Evolutionary conservation across 352 stramenopile species (phyloP).

Genomic region (Phytophthora litchii): DNA sequence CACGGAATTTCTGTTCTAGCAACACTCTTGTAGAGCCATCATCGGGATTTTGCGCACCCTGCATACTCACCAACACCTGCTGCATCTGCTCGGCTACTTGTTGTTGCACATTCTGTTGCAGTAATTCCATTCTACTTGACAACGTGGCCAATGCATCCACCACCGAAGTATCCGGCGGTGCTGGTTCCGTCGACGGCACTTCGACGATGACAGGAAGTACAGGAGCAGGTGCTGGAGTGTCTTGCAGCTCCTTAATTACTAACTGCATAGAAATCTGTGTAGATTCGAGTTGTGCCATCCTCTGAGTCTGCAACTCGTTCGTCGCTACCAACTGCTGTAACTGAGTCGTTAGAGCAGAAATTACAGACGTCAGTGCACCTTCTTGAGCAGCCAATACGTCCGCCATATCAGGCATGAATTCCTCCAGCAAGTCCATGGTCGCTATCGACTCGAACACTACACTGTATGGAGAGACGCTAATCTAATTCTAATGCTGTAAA

Average conservation of each 20-base stretch:
- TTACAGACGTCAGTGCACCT: slow-evolving; percentile 53
- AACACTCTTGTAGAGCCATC: slow-evolving; percentile 32
- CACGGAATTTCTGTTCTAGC: slow-evolving; percentile 27
- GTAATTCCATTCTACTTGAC: slow-evolving; percentile 25
- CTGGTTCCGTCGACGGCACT: slow-evolving; percentile 14
- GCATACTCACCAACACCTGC: slow-evolving; percentile 8
- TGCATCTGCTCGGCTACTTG: slow-evolving; percentile 32
- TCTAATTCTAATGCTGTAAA: no score
- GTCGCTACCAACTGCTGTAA: slow-evolving; percentile 51
- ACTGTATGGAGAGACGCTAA: no score
- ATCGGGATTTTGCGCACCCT: slow-evolving; percentile 8
- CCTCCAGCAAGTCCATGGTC: slow-evolving; percentile 65
- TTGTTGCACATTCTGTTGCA: slow-evolving; percentile 32
- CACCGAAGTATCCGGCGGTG: slow-evolving; percentile 14
- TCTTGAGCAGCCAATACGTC: slow-evolving; percentile 69
- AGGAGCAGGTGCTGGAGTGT: slow-evolving; percentile 17
- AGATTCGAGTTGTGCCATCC: slow-evolving; percentile 44
- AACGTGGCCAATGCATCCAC: slow-evolving; percentile 20
- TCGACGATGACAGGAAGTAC: slow-evolving; percentile 35
- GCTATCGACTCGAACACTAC: no score
- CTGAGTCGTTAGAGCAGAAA: slow-evolving; percentile 58
- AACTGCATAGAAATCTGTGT: slow-evolving; percentile 36
- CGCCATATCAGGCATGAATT: slow-evolving; percentile 69
- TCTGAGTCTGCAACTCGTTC: slow-evolving; percentile 39
- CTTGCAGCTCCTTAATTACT: slow-evolving; percentile 32